Base-by-base conservation (phyloP, 768 basidiomycete genomes). In the Mycena venus region DNA sequence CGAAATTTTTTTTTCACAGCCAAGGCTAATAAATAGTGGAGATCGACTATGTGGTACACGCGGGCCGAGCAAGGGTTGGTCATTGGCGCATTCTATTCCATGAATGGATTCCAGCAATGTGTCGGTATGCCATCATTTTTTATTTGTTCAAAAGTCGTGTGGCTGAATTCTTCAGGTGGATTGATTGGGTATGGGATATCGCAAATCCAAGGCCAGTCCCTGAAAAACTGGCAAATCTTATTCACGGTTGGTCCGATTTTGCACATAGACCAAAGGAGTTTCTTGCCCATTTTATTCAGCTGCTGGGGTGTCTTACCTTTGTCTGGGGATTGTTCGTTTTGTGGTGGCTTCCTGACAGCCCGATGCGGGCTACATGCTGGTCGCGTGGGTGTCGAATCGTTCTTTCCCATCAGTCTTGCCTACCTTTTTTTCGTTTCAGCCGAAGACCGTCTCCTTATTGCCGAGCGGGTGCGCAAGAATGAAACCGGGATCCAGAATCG, bases 31-130 rank as follows among this genome's bases (percentile, higher is more conserved):
- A 29, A 6, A 17, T 60, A 4, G 23, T 31, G 38, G 12, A 87
- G 86, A 63, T 86, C 89, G 10, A 86, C 87, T 36, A 88, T 90
- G 88, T 89, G 87, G 84, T 89, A 89, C 74, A 88, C 85, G 12
- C 84, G 88, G 31, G 86, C 86, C 21, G 89, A 90, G 74, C 88
- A 89, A 70, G 87, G 86, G 12, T 82, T 87, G 51, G 84, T 87
- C 25, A 87, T 87, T 55, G 85, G 86, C 1, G 80, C 83, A 17
- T 88, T 87, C 65, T 87, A 87, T 75, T 85, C 85, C 15, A 87
- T 87, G 86, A 88, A 87, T 71, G 87, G 23, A 3, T 85, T 87
- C 73, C 87, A 88, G 71, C 86, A 87, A 72, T 87, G 85, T 51
- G 86, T 90, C 12, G 86, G 87, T 36, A 53, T 29, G 21, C 12